phyloP scores from a whole-genome alignment of 345 rosid species.

The Schrenkiella parvula region DNA sequence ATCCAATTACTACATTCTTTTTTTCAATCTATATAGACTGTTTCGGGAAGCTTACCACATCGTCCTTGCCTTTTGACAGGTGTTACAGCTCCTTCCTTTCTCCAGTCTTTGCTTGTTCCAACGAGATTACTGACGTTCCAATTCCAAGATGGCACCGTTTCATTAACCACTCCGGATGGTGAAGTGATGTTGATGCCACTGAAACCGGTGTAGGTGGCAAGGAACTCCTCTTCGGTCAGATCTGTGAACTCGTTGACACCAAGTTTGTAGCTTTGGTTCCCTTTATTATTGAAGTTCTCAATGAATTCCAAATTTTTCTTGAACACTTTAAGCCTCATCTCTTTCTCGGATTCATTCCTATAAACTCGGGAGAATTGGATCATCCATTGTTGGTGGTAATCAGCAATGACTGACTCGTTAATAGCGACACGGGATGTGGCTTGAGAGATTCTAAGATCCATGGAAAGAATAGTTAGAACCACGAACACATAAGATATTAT shows the following conservation, averaged over 20 bases:
- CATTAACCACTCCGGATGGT: neutral
- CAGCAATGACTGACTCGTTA: slow-evolving; percentile 3
- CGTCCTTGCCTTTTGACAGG: slow-evolving; percentile 33
- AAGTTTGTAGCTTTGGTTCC: slow-evolving; percentile 41
- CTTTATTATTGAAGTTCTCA: slow-evolving; percentile 33
- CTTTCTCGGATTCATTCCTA: slow-evolving; percentile 20
- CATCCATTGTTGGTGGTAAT: slow-evolving; percentile 32
- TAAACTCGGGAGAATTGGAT: slow-evolving; percentile 21
- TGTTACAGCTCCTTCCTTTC: slow-evolving; percentile 39
- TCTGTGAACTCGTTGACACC: slow-evolving; percentile 56
- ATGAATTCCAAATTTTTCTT: slow-evolving; percentile 33
- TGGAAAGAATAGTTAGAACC: slow-evolving; percentile 1
- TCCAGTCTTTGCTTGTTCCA: slow-evolving; percentile 36
- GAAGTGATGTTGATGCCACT: slow-evolving; percentile 3
- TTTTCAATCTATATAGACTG: neutral
- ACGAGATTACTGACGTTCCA: slow-evolving; percentile 21
- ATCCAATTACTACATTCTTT: neutral
- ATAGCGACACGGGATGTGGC: slow-evolving; percentile 9
- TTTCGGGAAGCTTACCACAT: slow-evolving; percentile 34
- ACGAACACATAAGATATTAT: neutral
- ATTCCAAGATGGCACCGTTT: slow-evolving; percentile 12
- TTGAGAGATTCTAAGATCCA: neutral
- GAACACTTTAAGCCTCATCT: slow-evolving; percentile 32
- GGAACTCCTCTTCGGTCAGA: slow-evolving; percentile 51
- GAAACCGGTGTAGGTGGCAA: slow-evolving; percentile 38